phyloP scores from a whole-genome alignment of 352 stramenopile species.

The Globisporangium uncinulatum region DNA sequence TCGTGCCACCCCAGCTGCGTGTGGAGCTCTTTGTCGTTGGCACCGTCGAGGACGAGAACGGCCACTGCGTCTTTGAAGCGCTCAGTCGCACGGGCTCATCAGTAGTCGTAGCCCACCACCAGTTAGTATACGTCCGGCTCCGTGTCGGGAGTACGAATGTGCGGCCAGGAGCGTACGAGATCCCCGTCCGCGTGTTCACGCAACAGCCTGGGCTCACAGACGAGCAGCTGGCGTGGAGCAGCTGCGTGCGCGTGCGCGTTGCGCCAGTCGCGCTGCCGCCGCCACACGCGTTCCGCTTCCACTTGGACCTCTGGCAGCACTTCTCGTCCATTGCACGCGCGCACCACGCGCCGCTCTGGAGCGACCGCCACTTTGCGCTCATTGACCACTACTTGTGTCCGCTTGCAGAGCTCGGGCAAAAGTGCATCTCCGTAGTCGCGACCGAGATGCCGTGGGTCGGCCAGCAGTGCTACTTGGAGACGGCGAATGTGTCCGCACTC shows the following conservation, averaged over 20 bases:
- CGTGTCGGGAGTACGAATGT: conserved; percentile 28
- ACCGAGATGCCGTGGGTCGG: conserved; percentile 76
- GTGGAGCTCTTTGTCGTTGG: conserved; percentile 53
- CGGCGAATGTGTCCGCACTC: conserved; percentile 53
- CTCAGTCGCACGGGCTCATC: conserved; percentile 36
- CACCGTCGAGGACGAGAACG: conserved; percentile 54
- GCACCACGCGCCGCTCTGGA: conserved; percentile 53
- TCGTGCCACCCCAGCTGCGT: conserved; percentile 41
- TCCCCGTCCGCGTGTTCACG: conserved; percentile 62
- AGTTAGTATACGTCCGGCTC: conserved; percentile 56
- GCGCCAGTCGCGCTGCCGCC: conserved; percentile 41
- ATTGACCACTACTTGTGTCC: conserved; percentile 58
- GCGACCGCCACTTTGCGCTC: conserved; percentile 56
- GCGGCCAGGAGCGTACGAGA: conserved; percentile 46
- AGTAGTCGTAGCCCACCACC: conserved; percentile 21
- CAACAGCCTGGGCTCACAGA: conserved; percentile 56
- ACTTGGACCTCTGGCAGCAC: conserved; percentile 79
- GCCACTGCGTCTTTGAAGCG: conserved; percentile 52
- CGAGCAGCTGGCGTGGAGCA: conserved; percentile 63
- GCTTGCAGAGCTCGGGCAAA: conserved; percentile 64
- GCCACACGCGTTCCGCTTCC: conserved; percentile 48
- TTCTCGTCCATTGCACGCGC: conserved; percentile 49
- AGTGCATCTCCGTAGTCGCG: conserved; percentile 62
- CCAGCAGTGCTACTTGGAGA: conserved; percentile 74
- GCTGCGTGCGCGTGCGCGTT: conserved; percentile 44